These are phyloP conservation scores for Clitopilus hobsonii DNA, from an alignment of 768 basidiomycete genomes.

Conservation along the genomic window DNA sequence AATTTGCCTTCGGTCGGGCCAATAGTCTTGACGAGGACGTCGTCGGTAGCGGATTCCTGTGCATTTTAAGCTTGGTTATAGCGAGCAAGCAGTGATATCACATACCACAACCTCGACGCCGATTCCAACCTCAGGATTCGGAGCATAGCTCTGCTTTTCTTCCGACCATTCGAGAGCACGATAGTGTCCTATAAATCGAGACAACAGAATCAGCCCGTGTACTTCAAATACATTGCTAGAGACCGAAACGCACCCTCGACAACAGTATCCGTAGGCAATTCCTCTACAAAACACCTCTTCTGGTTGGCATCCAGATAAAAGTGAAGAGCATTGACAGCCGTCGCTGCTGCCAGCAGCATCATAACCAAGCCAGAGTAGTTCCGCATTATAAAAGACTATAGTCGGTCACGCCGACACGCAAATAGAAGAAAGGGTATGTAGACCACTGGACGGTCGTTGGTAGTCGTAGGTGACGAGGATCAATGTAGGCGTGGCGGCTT, in stretches of 20 bases:
- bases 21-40: conserved; percentile 82
- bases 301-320: conserved; percentile 96
- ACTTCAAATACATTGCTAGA: neutral
- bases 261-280: conserved; percentile 91
- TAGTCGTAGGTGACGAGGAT: neutral
- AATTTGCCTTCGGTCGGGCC: conserved; percentile 89
- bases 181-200: conserved; percentile 71
- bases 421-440: neutral
- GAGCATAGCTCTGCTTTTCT: conserved; percentile 54
- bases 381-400: conserved; percentile 21
- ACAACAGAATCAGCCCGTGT: neutral
- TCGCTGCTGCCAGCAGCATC: conserved; percentile 30
- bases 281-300: conserved; percentile 93
- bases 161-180: conserved; percentile 91
- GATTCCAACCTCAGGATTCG: conserved; percentile 80
- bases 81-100: conserved; percentile 10
- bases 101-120: conserved; percentile 87
- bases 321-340: conserved; percentile 73
- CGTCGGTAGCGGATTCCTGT: conserved; percentile 82
- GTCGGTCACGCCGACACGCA: neutral
- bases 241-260: conserved; percentile 64
- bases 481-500: neutral
- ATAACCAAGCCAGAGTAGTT: conserved; percentile 23
- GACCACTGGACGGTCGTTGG: neutral
- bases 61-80: neutral